Conservation (phyloP, 164 flowering plant genomes). For the Liriodendron chinense region DNA sequence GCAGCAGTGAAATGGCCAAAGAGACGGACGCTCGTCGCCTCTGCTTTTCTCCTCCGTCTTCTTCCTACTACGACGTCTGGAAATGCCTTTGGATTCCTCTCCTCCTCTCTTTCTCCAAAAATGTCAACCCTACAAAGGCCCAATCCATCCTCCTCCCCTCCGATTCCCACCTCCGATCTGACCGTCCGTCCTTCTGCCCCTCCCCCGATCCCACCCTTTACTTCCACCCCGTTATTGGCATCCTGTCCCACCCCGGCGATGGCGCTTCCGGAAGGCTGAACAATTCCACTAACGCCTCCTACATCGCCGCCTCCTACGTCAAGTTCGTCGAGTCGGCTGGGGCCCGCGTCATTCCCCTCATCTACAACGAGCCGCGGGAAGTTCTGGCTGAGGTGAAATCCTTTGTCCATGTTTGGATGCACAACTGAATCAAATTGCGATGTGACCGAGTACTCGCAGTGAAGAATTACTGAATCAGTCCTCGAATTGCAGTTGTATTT, state of each 20-base stretch:
- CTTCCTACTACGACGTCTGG: constrained; percentile 27
- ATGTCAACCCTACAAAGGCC: constrained; percentile 31
- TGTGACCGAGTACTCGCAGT: too few relatives aligned
- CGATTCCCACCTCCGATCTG: constrained; percentile 1
- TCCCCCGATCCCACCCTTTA: constrained; percentile 53
- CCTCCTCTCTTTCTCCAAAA: constrained; percentile 41
- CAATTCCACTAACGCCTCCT: constrained; percentile 66
- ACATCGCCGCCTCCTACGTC: constrained; percentile 93
- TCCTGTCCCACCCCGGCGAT: constrained; percentile 92
- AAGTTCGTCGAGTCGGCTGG: constrained; percentile 96
- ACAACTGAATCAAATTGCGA: too few relatives aligned
- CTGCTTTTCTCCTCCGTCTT: constrained; percentile 7
- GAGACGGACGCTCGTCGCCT: constrained; percentile 7
- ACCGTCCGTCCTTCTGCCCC: constrained; percentile 31
- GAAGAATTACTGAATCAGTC: too few relatives aligned
- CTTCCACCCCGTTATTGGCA: constrained; percentile 85
- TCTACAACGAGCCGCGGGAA: constrained; percentile 78
- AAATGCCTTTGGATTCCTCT: constrained; percentile 54
- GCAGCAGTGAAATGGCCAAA: constrained; percentile 15
- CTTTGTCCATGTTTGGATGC: background rate
- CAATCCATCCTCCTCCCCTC: constrained; percentile 41
- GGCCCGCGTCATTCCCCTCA: constrained; percentile 88
- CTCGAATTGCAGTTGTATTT: too few relatives aligned
- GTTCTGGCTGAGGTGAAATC: constrained; percentile 46
- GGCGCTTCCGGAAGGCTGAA: constrained; percentile 87